phyloP scores from a whole-genome alignment of 176 grass and related monocot species.

The Phoenix dactylifera region DNA sequence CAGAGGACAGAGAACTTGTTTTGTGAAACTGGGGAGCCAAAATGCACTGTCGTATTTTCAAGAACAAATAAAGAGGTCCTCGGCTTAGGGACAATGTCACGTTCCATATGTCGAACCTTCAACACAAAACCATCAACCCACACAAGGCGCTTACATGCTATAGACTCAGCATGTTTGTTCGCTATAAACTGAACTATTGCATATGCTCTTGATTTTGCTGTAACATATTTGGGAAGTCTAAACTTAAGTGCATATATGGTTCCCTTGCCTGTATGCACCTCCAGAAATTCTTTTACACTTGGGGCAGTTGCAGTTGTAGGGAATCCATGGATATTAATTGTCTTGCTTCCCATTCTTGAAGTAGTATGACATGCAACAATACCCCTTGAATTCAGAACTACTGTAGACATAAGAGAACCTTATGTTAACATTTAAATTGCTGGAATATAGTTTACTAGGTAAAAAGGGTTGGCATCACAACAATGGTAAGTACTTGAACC shows the following conservation, averaged over 20 bases:
- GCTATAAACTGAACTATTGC: conserved; percentile 63
- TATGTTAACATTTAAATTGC: too few relatives aligned
- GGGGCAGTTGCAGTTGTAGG: conserved; percentile 29
- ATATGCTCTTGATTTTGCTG: conserved; percentile 41
- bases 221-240: conserved; percentile 36
- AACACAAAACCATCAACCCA: conserved; percentile 21
- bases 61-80: conserved; percentile 43
- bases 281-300: conserved; percentile 43
- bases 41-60: conserved; percentile 26
- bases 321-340: conserved; percentile 45
- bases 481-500: too few relatives aligned
- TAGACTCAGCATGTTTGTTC: conserved; percentile 25
- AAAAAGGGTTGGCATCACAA: too few relatives aligned
- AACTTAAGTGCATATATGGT: conserved; percentile 62
- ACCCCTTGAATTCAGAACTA: too few relatives aligned
- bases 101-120: conserved; percentile 24
- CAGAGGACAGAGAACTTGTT: conserved; percentile 40
- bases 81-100: conserved; percentile 67
- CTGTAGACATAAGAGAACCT: too few relatives aligned
- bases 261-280: conserved; percentile 31
- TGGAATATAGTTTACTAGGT: too few relatives aligned
- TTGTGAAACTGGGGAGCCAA: conserved; percentile 60
- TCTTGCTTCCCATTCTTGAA: conserved; percentile 40
- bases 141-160: conserved; percentile 17
- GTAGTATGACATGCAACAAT: not conserved